Conservation (phyloP, 192 early-diverging fungal species). For the Coemansia sp. region DNA sequence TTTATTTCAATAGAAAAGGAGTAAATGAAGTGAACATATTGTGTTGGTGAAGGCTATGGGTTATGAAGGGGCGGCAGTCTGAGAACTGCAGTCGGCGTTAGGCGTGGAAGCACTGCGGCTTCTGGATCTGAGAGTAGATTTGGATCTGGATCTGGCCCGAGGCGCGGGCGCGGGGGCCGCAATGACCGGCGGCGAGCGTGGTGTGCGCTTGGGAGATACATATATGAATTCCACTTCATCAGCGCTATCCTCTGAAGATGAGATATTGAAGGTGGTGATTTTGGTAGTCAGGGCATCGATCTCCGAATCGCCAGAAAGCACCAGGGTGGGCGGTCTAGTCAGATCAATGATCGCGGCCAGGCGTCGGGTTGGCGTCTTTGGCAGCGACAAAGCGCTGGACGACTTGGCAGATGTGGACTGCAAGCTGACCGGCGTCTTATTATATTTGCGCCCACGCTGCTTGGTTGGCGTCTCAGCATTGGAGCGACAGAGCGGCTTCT, state of each 20-base stretch:
- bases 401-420: neutral
- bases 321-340: slow-evolving; percentile 11
- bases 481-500: neutral
- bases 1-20: too few species aligned
- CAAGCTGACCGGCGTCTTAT: neutral
- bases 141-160: neutral
- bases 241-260: slow-evolving; percentile 27
- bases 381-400: neutral
- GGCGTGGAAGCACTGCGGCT: neutral
- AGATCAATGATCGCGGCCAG: slow-evolving; percentile 24
- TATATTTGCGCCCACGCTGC: neutral
- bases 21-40: too few species aligned
- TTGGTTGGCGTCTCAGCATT: slow-evolving; percentile 25
- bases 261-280: slow-evolving; percentile 28
- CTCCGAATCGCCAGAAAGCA: slow-evolving; percentile 5
- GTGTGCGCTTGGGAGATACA: neutral
- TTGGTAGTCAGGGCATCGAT: slow-evolving; percentile 13
- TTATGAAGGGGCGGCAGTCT: too few species aligned
- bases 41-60: neutral
- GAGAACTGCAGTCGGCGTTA: too few species aligned
- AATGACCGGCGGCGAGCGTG: neutral
- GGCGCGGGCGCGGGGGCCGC: neutral
- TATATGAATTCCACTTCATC: slow-evolving; percentile 18
- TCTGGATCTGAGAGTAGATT: neutral
- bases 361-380: neutral